Conservation (phyloP, 78 protist species). For the Cyanophora paradoxa region DNA sequence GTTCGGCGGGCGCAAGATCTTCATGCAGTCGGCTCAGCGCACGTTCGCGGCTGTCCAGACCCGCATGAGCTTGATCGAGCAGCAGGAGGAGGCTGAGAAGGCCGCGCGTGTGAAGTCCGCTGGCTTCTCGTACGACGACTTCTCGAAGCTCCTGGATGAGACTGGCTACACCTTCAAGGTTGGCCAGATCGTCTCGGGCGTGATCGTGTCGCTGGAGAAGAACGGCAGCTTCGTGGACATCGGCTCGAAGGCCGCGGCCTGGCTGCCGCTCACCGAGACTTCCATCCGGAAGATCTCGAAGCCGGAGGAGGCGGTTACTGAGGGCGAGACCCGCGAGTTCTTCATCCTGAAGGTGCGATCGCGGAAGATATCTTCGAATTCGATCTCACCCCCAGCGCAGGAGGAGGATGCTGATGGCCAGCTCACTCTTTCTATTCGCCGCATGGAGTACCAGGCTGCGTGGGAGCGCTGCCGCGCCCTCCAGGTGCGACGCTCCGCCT, state of each 20-base stretch:
- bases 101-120: too few species aligned
- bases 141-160: background rate
- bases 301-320: background rate
- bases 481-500: background rate
- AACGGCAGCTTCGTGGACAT: constrained; percentile 1
- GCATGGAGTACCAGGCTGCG: background rate
- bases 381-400: background rate
- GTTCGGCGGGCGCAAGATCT: too few species aligned
- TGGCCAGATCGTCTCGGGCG: constrained; percentile 7
- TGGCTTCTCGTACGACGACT: constrained; percentile 6
- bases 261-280: background rate
- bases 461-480: constrained; percentile 16
- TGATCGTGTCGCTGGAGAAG: constrained; percentile 10
- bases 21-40: too few species aligned
- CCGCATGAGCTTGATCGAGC: too few species aligned
- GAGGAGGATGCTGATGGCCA: constrained; percentile 16
- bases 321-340: constrained; percentile 15
- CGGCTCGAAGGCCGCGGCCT: constrained; percentile 14
- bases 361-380: background rate
- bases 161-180: constrained; percentile 10
- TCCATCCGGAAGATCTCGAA: background rate
- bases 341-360: too few species aligned
- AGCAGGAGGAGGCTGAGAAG: background rate
- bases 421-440: background rate
- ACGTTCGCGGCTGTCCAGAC: too few species aligned